Conservation (phyloP, 768 basidiomycete genomes). For the Amanita rubescens region DNA sequence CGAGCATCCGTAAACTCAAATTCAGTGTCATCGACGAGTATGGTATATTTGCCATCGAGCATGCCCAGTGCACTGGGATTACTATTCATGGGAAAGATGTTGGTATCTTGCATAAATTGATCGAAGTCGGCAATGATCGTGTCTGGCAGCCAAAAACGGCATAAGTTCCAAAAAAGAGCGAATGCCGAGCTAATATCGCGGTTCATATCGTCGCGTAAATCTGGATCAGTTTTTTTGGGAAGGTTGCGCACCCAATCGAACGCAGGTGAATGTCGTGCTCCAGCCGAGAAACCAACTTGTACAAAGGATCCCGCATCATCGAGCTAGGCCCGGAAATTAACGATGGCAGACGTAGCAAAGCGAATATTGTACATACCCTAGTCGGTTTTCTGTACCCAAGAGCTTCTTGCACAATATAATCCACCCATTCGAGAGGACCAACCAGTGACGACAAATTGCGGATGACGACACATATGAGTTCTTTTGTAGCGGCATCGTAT, state of each 20-base stretch:
- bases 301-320: conserved; percentile 13
- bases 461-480: too few species aligned
- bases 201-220: not conserved
- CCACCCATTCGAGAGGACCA: too few species aligned
- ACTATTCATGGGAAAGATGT: conserved; percentile 3
- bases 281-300: conserved; percentile 13
- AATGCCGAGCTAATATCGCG: conserved; percentile 3
- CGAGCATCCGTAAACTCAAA: conserved; percentile 10
- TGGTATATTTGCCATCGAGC: too few species aligned
- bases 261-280: conserved; percentile 1
- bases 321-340: too few species aligned
- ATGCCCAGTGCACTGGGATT: not conserved
- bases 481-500: too few species aligned
- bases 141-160: conserved; percentile 6
- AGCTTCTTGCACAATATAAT: too few species aligned
- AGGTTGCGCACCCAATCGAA: conserved; percentile 15
- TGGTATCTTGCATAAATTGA: not conserved
- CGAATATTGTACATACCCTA: not conserved
- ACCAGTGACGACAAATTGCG: too few species aligned
- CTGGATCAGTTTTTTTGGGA: not conserved
- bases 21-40: too few species aligned
- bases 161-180: conserved; percentile 12
- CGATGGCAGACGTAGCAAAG: not conserved
- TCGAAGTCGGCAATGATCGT: conserved; percentile 6
- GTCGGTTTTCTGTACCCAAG: too few species aligned